Evolutionary conservation across 2,329 filamentous ascomycete species (phyloP), one percentile per base, ranked within the genome.

Genomic region (Rhynchosporium secalis): DNA sequence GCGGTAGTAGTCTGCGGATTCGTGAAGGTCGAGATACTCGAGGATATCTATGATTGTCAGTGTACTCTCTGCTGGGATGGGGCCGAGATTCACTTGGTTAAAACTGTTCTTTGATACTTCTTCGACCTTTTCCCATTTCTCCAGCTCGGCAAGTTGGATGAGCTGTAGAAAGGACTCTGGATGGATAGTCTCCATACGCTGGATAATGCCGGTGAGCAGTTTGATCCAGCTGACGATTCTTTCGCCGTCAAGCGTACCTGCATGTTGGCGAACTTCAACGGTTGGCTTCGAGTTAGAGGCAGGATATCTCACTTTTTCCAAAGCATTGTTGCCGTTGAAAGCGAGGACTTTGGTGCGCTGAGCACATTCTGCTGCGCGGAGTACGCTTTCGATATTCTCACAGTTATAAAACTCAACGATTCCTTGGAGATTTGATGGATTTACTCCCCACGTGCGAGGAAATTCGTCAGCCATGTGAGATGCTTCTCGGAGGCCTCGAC

Each of bases 191-290:
- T 56, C 38, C 9, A 52, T 15, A 36, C 46, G 59, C 13, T 66
- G 46, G 2, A 69, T 60, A 3, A 71, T 46, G 13, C 65, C 69
- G 4, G 63, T 29, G n/a, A 61, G 56, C 4, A 63, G 31, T 8
- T 57, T 51, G 2, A 67, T 31, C 70, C 71, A 72, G n/a, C 58
- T 60, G 3, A 26, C 20, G 1, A 73, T 60, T 1, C 48, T 62
- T 3, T 62, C 56, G 0, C 52, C 43, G 41, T 69, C 69, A 1
- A 72, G 49, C 0, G 62, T 66, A 0, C 70, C 69, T 15, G 63
- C 65, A 57, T 72, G 69, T n/a, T 69, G 63, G 4, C 71, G 62
- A 54, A 70, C 72, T 56, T 73, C 72, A 7, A 73, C 61, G 5
- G 69, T 71, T 3, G 60, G 60, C 13, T 64, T 61, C 3, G 20